Evolutionary conservation across 2,329 filamentous ascomycete genomes (phyloP).

Genomic region (Alternaria sp.): DNA sequence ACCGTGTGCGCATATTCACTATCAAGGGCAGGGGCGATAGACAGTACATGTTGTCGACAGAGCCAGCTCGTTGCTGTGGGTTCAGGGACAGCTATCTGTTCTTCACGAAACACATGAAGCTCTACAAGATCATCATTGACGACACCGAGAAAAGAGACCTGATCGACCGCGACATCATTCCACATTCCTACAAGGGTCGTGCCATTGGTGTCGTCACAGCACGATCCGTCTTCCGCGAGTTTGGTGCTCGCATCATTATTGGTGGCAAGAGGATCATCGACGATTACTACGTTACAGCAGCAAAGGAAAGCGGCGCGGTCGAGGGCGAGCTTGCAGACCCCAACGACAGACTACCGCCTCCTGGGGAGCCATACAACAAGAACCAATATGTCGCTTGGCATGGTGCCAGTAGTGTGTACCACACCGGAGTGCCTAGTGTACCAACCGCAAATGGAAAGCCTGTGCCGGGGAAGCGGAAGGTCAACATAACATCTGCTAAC

Average conservation of each 20-base stretch:
- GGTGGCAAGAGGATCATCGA: slow-evolving; percentile 86
- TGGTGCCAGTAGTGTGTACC: slow-evolving; percentile 94
- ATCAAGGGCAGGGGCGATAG: slow-evolving; percentile 82
- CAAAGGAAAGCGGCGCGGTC: slow-evolving; percentile 76
- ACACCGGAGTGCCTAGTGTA: slow-evolving; percentile 79
- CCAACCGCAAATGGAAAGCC: slow-evolving; percentile 77
- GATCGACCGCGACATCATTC: slow-evolving; percentile 94
- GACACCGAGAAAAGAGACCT: slow-evolving; percentile 97
- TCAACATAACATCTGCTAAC: slow-evolving; percentile 90
- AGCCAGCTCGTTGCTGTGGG: slow-evolving; percentile 93
- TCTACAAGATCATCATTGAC: slow-evolving; percentile 98
- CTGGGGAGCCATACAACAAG: slow-evolving; percentile 93
- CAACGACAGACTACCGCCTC: slow-evolving; percentile 76
- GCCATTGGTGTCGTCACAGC: slow-evolving; percentile 97
- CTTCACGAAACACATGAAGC: slow-evolving; percentile 95
- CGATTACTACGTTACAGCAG: slow-evolving; percentile 84
- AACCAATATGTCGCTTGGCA: slow-evolving; percentile 99
- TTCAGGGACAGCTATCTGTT: slow-evolving; percentile 98
- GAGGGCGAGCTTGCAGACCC: slow-evolving; percentile 94
- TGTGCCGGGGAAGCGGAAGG: slow-evolving; percentile 78
- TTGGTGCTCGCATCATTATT: slow-evolving; percentile 92
- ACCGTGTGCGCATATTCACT: slow-evolving; percentile 94
- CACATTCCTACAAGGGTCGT: slow-evolving; percentile 97
- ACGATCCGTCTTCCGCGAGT: slow-evolving; percentile 95
- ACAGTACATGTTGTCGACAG: slow-evolving; percentile 98